Evolutionary conservation across 1,284 basidiomycete genomes (phyloP), one percentile per base, ranked within the genome.

Genomic region (Rhizoctonia solani): DNA sequence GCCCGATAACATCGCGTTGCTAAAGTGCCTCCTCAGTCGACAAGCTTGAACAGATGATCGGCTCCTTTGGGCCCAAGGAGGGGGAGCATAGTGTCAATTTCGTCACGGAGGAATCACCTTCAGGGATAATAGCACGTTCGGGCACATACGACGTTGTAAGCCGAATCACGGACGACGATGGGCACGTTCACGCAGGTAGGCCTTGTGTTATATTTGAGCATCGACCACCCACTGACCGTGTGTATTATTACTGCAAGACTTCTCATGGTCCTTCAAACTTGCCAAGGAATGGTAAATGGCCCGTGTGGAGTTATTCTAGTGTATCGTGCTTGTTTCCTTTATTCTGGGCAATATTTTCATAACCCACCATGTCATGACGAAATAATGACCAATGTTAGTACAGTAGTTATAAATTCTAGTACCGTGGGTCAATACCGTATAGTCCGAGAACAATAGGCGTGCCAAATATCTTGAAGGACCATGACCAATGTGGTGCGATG

Each of bases 31-130:
- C 11, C 11, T 8, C 73, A 92, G 92, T 94, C 72, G 93, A 93
- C 76, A 93, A 90, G 77, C 76, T 93, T 74, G 92, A 95, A 73
- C 85, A 91, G 74, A 95, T 95, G 93, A 84, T 95, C 37, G 93
- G 93, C 29, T 93, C 91, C 1, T 95, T 92, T 76, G 88, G 90
- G 4, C 87, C 89, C 27, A 77, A 81, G 68, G 81, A 87, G 14
- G 79, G 85, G 52, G 73, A 86, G 5, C 88, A 90, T 73, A 76
- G 72, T 68, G 89, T 88, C 77, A 83, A 87, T 76, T 92, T 92
- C 75, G 86, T 88, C 3, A 79, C 88, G 2, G 90, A 92, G 52
- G 87, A 89, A 73, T 89, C 89, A 23, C 91, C 91, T 3, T 87
- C 86, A 56, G 93, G 93, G n/a, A 80, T 90, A 79, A 68, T 95